Evolutionary conservation across 306 rosid species (phyloP), one percentile per base, ranked within the genome.

Genomic region (Sesbania bispinosa): DNA sequence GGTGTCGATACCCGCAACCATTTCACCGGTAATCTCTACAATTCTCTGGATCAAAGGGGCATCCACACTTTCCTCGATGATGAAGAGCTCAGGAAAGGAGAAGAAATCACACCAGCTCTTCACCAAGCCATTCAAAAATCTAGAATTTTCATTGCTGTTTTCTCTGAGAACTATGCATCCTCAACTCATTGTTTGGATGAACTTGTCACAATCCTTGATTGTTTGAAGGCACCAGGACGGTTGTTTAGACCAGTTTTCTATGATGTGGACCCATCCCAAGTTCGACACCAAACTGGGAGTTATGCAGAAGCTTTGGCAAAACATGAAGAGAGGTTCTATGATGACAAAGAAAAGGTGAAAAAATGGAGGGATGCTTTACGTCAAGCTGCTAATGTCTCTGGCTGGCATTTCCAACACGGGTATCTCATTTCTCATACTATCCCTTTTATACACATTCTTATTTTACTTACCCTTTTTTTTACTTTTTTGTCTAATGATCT

Each of bases 21-120:
- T 1, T 63, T 63, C 54, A 42, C 69, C 8, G 38, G 54, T 8
- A 63, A 24, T 23, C 14, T 63, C 0, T 42, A 63, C 38, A n/a
- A 2, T 4, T 63, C n/a, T 62, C 53, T 62, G 0, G n/a, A 23
- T 1, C 53, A 41, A 41, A 62, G n/a, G 30, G 38, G 52, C 3
- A 41, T 62, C 16, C 51, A 62, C 19, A 63, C 69, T 30, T 63
- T 63, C 38, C 13, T 63, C 1, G 53, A 63, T 11, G 69, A 41
- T 3, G 14, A 62, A 23, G 4, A 3, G 16, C 27, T 62, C 26
- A 27, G 16, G 10, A 23, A 41, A 23, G 52, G 53, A 62, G 69
- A 23, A 1, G 24, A 62, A 62, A 41, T 62, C 38, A 62, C 36
- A n/a, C 53, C 52, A 7, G 10, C 53, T 23, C 36, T 62, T 39